Evolutionary conservation across 2,329 filamentous ascomycete genomes (phyloP), one percentile per base, ranked within the genome.

Genomic region (Cladosporium oxysporum): DNA sequence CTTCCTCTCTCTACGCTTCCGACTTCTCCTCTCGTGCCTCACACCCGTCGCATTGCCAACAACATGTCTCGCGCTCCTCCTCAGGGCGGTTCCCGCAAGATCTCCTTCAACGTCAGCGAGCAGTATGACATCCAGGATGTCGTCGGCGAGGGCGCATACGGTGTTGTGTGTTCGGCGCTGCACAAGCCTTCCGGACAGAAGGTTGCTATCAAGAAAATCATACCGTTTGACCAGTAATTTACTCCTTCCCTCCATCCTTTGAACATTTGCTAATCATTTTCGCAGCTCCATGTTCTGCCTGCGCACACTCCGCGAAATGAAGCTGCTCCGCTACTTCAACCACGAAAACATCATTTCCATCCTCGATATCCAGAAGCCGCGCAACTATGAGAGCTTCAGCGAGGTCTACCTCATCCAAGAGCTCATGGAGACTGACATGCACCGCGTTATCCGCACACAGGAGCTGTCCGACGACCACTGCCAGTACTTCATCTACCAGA

Each of bases 401-500:
- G 95, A 99, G 81, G 95, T 99, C 69, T 99, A 99, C 79, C 89
- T 99, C 73, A 98, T 99, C 73, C 95, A 98, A 85, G 93, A 97
- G 83, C 87, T 99, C 74, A 99, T 99, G 95, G 95, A 99, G 83
- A 99, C 95, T 58, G 95, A 99, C 77, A 99, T 99, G 95, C 95
- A 99, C 80, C 89, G 95, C 72, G 95, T 99, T 71, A 99, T 99
- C 76, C 92, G 95, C 73, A 99, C 95, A 47, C 95, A 99, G 81
- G 95, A 99, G 77, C 88, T 99, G 55, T 98, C 95, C 44, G 95
- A 99, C 79, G 95, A 99, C 79, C 95, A 99, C 80, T 99, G 95
- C 87, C 95, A 99, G 81, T 99, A 99, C 83, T 99, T 99, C 83
- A 99, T 99, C 81, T 99, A 99, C 85, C 95, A 99, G 83, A 99